Percentiles rank a stretch among this genome's conserved stretches.
These are phyloP conservation scores for Rhododendron ferrugineum DNA, from an alignment of 148 eudicot genomes.

Conservation along the genomic window DNA sequence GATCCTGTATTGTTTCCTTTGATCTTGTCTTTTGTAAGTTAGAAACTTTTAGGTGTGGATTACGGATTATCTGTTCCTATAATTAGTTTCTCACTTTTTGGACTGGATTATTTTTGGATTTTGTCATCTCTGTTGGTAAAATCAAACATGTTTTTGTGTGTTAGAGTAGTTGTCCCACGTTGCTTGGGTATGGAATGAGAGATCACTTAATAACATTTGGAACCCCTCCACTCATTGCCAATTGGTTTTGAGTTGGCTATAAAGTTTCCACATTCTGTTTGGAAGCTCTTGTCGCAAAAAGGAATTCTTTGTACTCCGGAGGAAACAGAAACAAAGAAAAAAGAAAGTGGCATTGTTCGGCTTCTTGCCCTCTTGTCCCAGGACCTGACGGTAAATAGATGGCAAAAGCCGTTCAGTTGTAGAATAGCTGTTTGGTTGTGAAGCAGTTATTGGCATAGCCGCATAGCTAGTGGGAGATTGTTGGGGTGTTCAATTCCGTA, in stretches of 20 bases:
- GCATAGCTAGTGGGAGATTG: background rate
- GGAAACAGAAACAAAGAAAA: background rate
- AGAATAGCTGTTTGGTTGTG: background rate
- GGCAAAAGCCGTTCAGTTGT: background rate
- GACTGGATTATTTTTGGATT: background rate
- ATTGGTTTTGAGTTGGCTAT: no score
- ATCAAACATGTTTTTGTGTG: background rate
- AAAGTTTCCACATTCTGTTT: background rate
- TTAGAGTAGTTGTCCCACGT: no score
- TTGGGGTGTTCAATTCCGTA: background rate
- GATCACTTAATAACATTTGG: no score
- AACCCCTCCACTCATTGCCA: no score
- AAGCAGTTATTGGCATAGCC: background rate
- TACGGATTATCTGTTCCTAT: background rate
- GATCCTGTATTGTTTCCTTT: background rate
- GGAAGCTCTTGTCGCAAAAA: background rate
- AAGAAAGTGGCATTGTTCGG: background rate
- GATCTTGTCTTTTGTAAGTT: background rate
- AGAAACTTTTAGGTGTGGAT: background rate
- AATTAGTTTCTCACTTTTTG: background rate
- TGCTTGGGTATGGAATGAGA: no score
- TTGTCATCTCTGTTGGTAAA: background rate
- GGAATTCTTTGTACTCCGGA: background rate
- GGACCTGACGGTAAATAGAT: background rate
- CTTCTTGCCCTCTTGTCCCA: background rate